phyloP scores from a whole-genome alignment of 2,329 filamentous ascomycete species.

The Diaporthe capsici region DNA sequence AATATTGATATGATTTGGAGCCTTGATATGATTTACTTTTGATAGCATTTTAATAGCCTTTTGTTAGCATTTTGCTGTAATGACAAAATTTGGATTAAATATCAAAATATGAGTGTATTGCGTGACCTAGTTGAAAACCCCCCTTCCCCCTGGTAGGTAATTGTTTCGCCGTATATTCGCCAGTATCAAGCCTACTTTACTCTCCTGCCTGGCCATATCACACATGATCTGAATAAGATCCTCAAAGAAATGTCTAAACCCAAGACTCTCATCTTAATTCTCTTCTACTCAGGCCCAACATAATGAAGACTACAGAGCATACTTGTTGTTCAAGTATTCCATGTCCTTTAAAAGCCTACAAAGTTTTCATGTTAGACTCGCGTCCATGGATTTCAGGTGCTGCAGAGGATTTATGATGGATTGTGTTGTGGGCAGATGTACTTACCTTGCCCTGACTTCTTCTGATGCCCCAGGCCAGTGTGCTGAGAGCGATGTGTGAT shows the following conservation, averaged over 20 bases:
- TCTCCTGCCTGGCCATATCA: background rate
- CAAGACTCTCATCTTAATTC: background rate
- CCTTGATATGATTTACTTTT: too few relatives aligned
- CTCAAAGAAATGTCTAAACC: background rate
- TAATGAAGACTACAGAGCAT: constrained; percentile 11
- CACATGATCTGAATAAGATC: background rate
- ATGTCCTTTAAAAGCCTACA: constrained; percentile 43
- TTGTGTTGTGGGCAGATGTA: background rate
- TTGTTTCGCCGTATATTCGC: background rate
- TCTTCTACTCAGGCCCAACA: background rate
- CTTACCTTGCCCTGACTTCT: background rate
- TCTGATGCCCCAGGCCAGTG: constrained; percentile 16
- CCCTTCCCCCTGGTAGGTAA: too few relatives aligned
- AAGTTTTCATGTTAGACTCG: background rate
- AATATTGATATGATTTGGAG: too few relatives aligned
- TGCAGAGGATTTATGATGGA: too few relatives aligned
- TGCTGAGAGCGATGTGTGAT: constrained; percentile 3
- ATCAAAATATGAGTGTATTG: too few relatives aligned
- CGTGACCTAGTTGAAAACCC: too few relatives aligned
- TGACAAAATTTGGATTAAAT: too few relatives aligned
- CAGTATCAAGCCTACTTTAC: too few relatives aligned
- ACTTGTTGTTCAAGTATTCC: constrained; percentile 44
- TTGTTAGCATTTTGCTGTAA: too few relatives aligned
- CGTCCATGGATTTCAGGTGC: too few relatives aligned
- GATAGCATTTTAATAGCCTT: too few relatives aligned